Evolutionary conservation across 1,284 basidiomycete species (phyloP), one percentile per base, ranked within the genome.

Genomic region (Leccinum fuscescens): DNA sequence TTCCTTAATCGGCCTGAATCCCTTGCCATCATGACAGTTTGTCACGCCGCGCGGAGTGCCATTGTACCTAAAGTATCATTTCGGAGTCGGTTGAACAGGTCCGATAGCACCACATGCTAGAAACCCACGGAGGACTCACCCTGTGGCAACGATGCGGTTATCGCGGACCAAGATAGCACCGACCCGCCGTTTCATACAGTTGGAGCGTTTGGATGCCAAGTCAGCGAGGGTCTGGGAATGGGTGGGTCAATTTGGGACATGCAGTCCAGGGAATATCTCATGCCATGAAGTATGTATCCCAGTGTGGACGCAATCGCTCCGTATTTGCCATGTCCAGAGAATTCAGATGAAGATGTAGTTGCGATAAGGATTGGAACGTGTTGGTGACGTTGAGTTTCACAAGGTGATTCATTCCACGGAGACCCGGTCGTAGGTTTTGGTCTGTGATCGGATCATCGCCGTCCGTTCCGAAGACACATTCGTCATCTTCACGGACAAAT

Each of bases 231-330:
- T 93, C 91, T 90, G 67, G 11, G 39, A 57, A 55, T 59, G n/a
- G 4, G 17, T 2, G 4, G 35, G 39, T 66, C 49, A 63, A 51
- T 44, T 55, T 61, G 53, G 31, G 48, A 35, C 22, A 3, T 27
- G 37, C 17, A 39, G 52, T 14, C 11, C 12, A n/a, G 51, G 35
- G 31, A 58, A 66, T 14, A 42, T 29, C 27, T 68, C 82, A 61
- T 63, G 88, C 92, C 95, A 97, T 98, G 73, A 98, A 98, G 77
- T 98, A 98, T 0, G 88, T 86, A 74, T 98, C 95, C 95, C 95
- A 98, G 7, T 85, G 83, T 1, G 95, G 95, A 39, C 95, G 81
- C 37, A 97, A 76, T 55, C 92, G 83, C 66, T 91, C 86, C 6
- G 82, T 76, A 68, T 94, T 83, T 20, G 86, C 69, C 4, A 96